phyloP scores from a whole-genome alignment of 2,329 filamentous ascomycete genomes.

The Aureobasidium lini region DNA sequence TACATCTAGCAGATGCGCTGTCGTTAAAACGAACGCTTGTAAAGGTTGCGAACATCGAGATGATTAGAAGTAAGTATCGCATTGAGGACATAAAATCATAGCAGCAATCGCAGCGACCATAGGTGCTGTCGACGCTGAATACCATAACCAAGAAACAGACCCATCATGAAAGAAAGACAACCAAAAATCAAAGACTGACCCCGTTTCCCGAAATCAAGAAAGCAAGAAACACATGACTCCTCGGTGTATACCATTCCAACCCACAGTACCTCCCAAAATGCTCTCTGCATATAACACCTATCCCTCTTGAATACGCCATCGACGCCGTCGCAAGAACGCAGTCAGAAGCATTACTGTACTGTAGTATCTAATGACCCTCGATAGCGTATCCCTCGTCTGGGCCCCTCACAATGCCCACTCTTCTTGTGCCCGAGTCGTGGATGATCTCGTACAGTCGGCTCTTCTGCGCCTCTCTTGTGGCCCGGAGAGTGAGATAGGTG shows the following conservation, averaged over 20 bases:
- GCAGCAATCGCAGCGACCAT: not conserved
- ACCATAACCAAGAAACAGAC: not conserved
- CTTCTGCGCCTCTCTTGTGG: constrained; percentile 71
- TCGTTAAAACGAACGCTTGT: not conserved
- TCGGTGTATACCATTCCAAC: not conserved
- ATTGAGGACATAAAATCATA: not conserved
- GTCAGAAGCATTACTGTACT: constrained; percentile 1
- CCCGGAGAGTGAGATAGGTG: constrained; percentile 69
- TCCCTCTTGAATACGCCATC: not conserved
- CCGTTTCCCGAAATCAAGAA: not conserved
- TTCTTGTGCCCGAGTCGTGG: constrained; percentile 46
- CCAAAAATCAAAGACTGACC: not conserved
- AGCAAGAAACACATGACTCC: not conserved
- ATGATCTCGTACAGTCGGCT: constrained; percentile 73
- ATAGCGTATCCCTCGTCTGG: constrained; percentile 16
- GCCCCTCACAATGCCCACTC: constrained; percentile 9
- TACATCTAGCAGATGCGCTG: not conserved
- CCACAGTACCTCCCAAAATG: not conserved
- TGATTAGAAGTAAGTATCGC: not conserved
- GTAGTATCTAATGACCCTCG: constrained; percentile 14
- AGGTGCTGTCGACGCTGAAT: not conserved
- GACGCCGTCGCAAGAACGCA: constrained; percentile 11
- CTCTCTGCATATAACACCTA: not conserved
- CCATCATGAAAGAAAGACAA: not conserved
- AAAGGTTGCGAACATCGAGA: no score